Evolutionary conservation across 495 filamentous ascomycete genomes (phyloP), one percentile per base, ranked within the genome.

Genomic region (Pyronema omphalodes): DNA sequence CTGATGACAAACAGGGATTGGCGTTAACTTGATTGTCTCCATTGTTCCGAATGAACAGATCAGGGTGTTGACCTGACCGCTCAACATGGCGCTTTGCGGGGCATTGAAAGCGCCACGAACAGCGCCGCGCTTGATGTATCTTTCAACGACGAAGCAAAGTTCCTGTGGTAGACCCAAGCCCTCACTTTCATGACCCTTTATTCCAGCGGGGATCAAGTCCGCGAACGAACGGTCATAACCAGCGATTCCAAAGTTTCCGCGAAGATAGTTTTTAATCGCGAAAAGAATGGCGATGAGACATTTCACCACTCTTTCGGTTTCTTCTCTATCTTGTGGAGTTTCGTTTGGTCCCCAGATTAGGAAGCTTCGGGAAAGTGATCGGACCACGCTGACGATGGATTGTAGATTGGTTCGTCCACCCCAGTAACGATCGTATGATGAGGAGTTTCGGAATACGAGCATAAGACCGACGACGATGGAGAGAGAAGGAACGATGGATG

Each of bases 401-500:
- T 71, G 77, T 52, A 83, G 70, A 19, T 74, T 69, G 50, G 77
- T 78, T 35, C 78, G 74, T 14, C 81, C 81, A 34, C 79, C 76
- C 81, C 81, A 84, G 68, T 83, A 84, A 3, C 81, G 71, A 55
- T 82, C 82, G 67, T 83, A 84, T 53, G 73, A 77, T 37, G 80
- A 82, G 58, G 74, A 71, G 57, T 87, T 85, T 11, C 83, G 77
- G 71, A 86, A 86, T 43, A 87, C 83, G 36, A 87, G 80, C 79
- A 87, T 85, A 14, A 87, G 63, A 62, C 83, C 83, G 19, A 86
- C 82, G 49, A 87, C 83, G 56, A 87, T 87, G 17, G 80, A 84
- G 1, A 87, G 67, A n/a, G 76, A 81, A 12, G 83, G 82, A 52
- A 87, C 80, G 56, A 86, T 85, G 57, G 68, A 79, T 50, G 70